Evolutionary conservation across 2,329 filamentous ascomycete genomes (phyloP).

Genomic region (Neofusicoccum parvum): DNA sequence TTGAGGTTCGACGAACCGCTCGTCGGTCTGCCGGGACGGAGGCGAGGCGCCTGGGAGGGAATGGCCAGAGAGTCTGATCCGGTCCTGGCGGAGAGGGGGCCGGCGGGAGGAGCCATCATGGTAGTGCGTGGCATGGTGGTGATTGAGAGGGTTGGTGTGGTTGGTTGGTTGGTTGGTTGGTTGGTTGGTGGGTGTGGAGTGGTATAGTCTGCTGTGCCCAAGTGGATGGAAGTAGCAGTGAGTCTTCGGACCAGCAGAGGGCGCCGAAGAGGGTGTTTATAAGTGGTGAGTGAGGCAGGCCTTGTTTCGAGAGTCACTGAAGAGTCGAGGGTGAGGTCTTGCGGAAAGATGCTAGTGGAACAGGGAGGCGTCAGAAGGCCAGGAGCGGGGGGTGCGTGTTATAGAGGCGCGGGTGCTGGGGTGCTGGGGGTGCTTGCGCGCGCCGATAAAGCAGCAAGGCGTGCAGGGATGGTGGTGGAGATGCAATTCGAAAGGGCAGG

Average conservation of each 20-base stretch:
- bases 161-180: neutral
- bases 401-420: conserved; percentile 8
- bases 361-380: conserved; percentile 10
- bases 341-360: neutral
- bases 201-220: neutral
- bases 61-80: conserved; percentile 35
- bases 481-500: conserved; percentile 11
- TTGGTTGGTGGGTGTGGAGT: neutral
- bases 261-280: conserved; percentile 1
- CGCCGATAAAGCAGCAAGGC: conserved; percentile 17
- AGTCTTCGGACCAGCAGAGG: neutral
- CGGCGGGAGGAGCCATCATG: conserved; percentile 7
- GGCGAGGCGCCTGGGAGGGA: conserved; percentile 38
- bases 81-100: conserved; percentile 7
- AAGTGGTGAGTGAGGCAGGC: neutral
- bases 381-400: conserved; percentile 14
- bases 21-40: conserved; percentile 37
- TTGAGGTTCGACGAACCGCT: conserved; percentile 43
- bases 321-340: neutral
- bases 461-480: conserved; percentile 9
- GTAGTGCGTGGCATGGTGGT: neutral
- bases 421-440: neutral
- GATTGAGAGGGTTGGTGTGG: neutral
- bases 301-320: neutral
- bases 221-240: neutral